Conservation (phyloP, 2,329 filamentous ascomycete species). For the Dryadomyces quercus-mongolicae region DNA sequence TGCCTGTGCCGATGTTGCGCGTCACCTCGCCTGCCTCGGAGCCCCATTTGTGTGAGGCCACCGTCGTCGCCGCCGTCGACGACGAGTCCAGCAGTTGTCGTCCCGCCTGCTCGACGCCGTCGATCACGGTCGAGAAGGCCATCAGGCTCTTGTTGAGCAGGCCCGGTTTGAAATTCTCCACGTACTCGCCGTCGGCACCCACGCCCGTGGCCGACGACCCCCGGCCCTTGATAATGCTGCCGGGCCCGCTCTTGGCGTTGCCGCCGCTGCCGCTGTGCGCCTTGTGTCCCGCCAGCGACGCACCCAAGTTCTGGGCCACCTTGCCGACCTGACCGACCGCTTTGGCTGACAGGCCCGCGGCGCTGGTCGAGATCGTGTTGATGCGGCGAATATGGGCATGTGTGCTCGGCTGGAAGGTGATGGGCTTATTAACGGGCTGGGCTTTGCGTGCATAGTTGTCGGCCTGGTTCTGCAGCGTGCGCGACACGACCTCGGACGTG, state of each 20-base stretch:
- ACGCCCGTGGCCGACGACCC: slow-evolving; percentile 39
- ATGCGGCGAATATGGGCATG: slow-evolving; percentile 80
- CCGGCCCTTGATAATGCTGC: slow-evolving; percentile 28
- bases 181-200: slow-evolving; percentile 56
- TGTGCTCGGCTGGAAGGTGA: slow-evolving; percentile 78
- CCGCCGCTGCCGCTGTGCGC: neutral
- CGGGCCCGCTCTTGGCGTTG: neutral
- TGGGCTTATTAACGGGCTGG: slow-evolving; percentile 64
- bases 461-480: slow-evolving; percentile 64
- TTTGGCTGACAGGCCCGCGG: slow-evolving; percentile 69
- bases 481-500: slow-evolving; percentile 66
- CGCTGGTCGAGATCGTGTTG: slow-evolving; percentile 70
- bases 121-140: slow-evolving; percentile 87
- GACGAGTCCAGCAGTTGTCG: slow-evolving; percentile 64
- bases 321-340: slow-evolving; percentile 76
- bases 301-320: slow-evolving; percentile 83
- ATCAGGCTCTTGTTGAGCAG: slow-evolving; percentile 93
- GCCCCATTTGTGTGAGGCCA: slow-evolving; percentile 86
- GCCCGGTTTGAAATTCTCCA: slow-evolving; percentile 69
- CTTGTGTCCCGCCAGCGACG: slow-evolving; percentile 41
- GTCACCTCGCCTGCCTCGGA: slow-evolving; percentile 71
- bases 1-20: slow-evolving; percentile 63
- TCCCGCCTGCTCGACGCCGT: slow-evolving; percentile 82
- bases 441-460: slow-evolving; percentile 71
- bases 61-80: slow-evolving; percentile 67